Conservation (phyloP, 257 asterid species). For the Gentiana macrophylla region DNA sequence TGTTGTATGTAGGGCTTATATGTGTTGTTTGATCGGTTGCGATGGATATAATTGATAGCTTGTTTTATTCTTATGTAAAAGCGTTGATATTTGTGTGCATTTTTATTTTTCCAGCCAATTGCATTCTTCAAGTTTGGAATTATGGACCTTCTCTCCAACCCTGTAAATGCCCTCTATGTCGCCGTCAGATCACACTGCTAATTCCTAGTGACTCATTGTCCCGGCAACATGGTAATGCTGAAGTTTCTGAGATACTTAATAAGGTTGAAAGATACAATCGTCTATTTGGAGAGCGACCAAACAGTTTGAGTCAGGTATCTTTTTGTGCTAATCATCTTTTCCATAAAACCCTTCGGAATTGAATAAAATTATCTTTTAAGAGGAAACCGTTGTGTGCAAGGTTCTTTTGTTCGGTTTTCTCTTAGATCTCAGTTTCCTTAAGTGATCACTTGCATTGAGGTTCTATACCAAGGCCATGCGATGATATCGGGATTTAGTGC, state of each 20-base stretch:
- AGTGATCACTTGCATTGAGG: too few relatives aligned
- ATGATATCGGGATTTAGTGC: too few relatives aligned
- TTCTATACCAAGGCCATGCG: too few relatives aligned
- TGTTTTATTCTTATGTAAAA: too few relatives aligned
- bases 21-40: too few relatives aligned
- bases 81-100: too few relatives aligned
- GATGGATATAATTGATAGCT: too few relatives aligned
- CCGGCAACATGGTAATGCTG: slow-evolving; percentile 31
- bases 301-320: slow-evolving; percentile 66
- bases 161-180: slow-evolving; percentile 82
- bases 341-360: background rate
- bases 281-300: slow-evolving; percentile 43
- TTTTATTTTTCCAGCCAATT: slow-evolving; percentile 35
- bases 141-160: slow-evolving; percentile 73
- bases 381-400: background rate
- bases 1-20: too few relatives aligned
- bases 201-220: slow-evolving; percentile 68
- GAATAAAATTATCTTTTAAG: background rate
- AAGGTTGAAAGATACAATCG: slow-evolving; percentile 73
- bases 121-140: slow-evolving; percentile 83
- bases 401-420: background rate
- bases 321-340: background rate
- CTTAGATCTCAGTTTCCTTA: too few relatives aligned
- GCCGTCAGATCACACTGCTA: slow-evolving; percentile 79
- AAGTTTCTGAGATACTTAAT: slow-evolving; percentile 40